phyloP scores from a whole-genome alignment of 2,329 filamentous ascomycete species.

The Orbilia brochopaga region DNA sequence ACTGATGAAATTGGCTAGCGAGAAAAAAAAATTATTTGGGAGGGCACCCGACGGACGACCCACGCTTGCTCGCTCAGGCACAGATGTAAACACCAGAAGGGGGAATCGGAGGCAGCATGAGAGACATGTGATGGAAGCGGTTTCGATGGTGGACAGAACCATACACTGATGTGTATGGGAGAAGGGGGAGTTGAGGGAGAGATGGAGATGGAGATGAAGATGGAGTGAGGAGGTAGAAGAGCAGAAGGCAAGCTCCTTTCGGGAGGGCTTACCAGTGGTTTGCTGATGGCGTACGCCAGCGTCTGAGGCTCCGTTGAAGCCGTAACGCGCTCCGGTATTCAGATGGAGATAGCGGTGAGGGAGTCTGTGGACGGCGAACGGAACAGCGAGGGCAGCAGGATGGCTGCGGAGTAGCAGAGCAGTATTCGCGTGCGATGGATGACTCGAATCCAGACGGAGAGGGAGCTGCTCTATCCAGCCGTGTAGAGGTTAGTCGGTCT shows the following conservation, averaged over 20 bases:
- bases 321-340: background rate
- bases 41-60: background rate
- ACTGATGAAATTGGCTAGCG: slow-evolving; percentile 26
- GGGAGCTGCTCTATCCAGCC: background rate
- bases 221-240: background rate
- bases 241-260: background rate
- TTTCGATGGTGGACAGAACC: too few species aligned
- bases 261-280: too few species aligned
- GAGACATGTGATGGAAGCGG: too few species aligned
- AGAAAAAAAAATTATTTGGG: slow-evolving; percentile 47
- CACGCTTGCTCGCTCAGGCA: slow-evolving; percentile 5
- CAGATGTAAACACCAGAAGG: slow-evolving; percentile 12
- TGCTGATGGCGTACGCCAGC: too few species aligned
- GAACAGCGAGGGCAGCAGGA: background rate
- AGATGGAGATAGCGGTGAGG: background rate
- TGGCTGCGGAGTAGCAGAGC: background rate
- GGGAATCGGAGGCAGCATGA: background rate
- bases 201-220: background rate
- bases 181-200: background rate
- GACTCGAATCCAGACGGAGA: background rate
- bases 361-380: background rate
- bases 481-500: too few species aligned
- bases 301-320: too few species aligned
- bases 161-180: background rate
- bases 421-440: background rate